Conservation (phyloP, 371 early-diverging fungal species). For the Circinella minor region DNA sequence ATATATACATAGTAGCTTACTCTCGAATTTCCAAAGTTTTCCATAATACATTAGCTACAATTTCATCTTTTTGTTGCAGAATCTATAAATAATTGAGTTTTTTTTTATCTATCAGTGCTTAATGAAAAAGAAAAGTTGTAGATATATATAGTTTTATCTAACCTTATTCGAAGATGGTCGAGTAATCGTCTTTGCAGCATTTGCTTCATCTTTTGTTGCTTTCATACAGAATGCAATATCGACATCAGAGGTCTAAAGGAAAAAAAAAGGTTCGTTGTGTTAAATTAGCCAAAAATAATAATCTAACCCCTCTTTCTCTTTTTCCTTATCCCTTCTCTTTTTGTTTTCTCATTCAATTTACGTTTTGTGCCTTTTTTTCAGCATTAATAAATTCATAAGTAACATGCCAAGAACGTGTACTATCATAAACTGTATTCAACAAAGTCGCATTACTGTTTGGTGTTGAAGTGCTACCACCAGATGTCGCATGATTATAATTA, state of each 20-base stretch:
- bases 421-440: slow-evolving; percentile 54
- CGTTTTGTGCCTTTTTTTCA: slow-evolving; percentile 42
- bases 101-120: too few relatives aligned
- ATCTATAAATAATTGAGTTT: slow-evolving; percentile 14
- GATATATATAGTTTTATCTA: neutral
- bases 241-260: slow-evolving; percentile 31
- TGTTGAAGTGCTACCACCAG: slow-evolving; percentile 9
- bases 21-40: slow-evolving; percentile 58
- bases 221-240: slow-evolving; percentile 51
- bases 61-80: slow-evolving; percentile 53
- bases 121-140: neutral
- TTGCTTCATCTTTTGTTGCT: slow-evolving; percentile 38
- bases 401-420: slow-evolving; percentile 50
- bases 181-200: slow-evolving; percentile 46
- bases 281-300: too few relatives aligned
- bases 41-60: slow-evolving; percentile 56
- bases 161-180: slow-evolving; percentile 32
- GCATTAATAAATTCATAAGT: slow-evolving; percentile 35
- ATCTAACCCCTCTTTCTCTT: neutral
- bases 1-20: slow-evolving; percentile 27
- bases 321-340: neutral
- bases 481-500: slow-evolving; percentile 19
- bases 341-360: slow-evolving; percentile 2
- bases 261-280: neutral
- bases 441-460: slow-evolving; percentile 41